A percentile compares a stretch with the other conserved stretches of the same genome.
Evolutionary conservation across 768 basidiomycete species (phyloP).

Genomic region (Hemileccinum rubropunctum): DNA sequence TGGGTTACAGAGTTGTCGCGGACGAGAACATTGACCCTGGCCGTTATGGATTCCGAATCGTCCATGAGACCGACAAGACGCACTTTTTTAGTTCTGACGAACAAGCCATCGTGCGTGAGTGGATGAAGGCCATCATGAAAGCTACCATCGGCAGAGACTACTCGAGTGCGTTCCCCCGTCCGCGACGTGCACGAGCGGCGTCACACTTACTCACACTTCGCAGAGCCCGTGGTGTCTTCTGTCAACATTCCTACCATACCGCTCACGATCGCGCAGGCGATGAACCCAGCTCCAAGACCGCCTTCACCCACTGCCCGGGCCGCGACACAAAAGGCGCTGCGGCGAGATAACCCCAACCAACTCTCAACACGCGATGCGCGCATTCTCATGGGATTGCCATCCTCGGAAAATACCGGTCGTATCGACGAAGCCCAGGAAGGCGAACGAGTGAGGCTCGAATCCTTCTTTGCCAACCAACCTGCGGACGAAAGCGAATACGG

Average conservation of each 20-base stretch:
- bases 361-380: conserved; percentile 78
- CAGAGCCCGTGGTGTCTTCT: conserved; percentile 93
- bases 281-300: conserved; percentile 94
- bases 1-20: conserved; percentile 88
- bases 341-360: conserved; percentile 82
- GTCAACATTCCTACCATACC: conserved; percentile 97
- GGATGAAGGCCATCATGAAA: conserved; percentile 99
- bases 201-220: conserved; percentile 1
- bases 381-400: conserved; percentile 63
- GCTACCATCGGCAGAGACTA: conserved; percentile 96
- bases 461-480: conserved; percentile 51
- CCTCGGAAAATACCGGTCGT: conserved; percentile 22
- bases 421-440: conserved; percentile 30
- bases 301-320: conserved; percentile 87
- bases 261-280: conserved; percentile 89
- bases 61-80: conserved; percentile 82
- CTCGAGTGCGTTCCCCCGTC: conserved; percentile 55
- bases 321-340: conserved; percentile 82
- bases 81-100: conserved; percentile 94
- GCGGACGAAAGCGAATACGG: conserved; percentile 16
- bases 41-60: conserved; percentile 91
- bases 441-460: conserved; percentile 51
- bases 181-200: neutral
- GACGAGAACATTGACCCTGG: conserved; percentile 93
- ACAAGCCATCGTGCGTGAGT: conserved; percentile 80